Evolutionary conservation across 192 early-diverging fungal genomes (phyloP).

Genomic region (Piromyces finnis): DNA sequence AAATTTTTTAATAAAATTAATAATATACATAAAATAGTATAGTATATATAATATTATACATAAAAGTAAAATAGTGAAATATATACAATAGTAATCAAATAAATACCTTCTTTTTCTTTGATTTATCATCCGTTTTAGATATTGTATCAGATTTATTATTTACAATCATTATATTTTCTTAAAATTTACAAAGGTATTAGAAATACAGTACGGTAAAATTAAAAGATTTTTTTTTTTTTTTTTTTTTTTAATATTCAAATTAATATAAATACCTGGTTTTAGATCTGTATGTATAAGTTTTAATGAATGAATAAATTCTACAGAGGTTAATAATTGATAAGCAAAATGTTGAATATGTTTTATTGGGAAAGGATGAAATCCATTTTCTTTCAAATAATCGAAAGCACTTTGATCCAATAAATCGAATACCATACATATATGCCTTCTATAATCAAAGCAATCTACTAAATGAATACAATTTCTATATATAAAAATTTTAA

Average conservation of each 20-base stretch:
- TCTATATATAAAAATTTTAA: slow-evolving; percentile 12
- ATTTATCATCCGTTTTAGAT: background rate
- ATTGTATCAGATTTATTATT: slow-evolving; percentile 1
- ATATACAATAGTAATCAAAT: too few species aligned
- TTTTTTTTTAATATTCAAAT: too few species aligned
- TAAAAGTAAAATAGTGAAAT: too few species aligned
- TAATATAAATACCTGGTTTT: slow-evolving; percentile 65
- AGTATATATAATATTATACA: too few species aligned
- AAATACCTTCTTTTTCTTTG: background rate
- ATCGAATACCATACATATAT: slow-evolving; percentile 98
- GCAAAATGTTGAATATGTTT: slow-evolving; percentile 73
- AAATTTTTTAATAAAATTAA: too few species aligned
- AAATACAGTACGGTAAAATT: too few species aligned
- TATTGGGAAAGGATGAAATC: slow-evolving; percentile 72
- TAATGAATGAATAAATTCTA: slow-evolving; percentile 78
- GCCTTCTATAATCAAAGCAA: slow-evolving; percentile 74
- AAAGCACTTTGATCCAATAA: slow-evolving; percentile 71
- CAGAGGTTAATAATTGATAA: slow-evolving; percentile 62
- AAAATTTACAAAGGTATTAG: too few species aligned
- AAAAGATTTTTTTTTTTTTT: too few species aligned
- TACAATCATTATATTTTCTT: slow-evolving; percentile 71
- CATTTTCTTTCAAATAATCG: slow-evolving; percentile 89
- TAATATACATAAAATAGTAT: too few species aligned
- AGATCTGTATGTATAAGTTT: slow-evolving; percentile 89
- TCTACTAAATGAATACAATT: slow-evolving; percentile 76